Conservation (phyloP, 208 protist species). For the Wallacemonas collosoma region DNA sequence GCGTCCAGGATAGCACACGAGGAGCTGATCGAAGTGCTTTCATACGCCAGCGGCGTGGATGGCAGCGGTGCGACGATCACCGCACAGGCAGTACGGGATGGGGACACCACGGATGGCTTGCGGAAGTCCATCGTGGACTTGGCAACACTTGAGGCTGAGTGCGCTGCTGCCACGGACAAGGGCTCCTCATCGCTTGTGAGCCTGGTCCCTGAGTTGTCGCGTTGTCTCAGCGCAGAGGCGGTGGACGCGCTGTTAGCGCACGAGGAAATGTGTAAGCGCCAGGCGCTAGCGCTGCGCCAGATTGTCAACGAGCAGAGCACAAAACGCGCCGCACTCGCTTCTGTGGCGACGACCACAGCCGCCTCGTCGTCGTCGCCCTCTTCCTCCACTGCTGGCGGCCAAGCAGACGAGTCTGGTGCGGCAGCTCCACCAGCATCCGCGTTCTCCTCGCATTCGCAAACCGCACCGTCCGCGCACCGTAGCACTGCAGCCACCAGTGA, state of each 20-base stretch:
- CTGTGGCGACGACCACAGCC: background rate
- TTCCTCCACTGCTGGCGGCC: background rate
- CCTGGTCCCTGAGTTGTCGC: background rate
- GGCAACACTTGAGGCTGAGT: slow-evolving; percentile 20
- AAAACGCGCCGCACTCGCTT: slow-evolving; percentile 3
- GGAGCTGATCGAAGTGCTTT: background rate
- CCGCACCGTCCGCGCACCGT: no score
- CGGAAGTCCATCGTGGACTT: slow-evolving; percentile 2
- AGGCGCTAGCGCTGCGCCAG: slow-evolving; percentile 1
- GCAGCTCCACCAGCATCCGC: no score
- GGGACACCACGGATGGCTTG: background rate
- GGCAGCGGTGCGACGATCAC: background rate
- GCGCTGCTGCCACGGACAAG: background rate
- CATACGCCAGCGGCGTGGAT: background rate
- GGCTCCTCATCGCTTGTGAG: background rate
- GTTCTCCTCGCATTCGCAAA: no score
- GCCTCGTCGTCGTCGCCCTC: background rate
- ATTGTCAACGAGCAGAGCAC: background rate
- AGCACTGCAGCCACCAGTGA: background rate
- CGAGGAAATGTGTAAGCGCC: slow-evolving; percentile 3
- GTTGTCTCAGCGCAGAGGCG: background rate
- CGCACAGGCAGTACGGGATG: background rate
- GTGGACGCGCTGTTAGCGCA: slow-evolving; percentile 3
- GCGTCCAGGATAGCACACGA: slow-evolving; percentile 15
- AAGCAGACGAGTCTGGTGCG: no score